These are phyloP conservation scores for Naganishia vaughanmartiniae DNA, from an alignment of 768 basidiomycete genomes.

Conservation along the genomic window DNA sequence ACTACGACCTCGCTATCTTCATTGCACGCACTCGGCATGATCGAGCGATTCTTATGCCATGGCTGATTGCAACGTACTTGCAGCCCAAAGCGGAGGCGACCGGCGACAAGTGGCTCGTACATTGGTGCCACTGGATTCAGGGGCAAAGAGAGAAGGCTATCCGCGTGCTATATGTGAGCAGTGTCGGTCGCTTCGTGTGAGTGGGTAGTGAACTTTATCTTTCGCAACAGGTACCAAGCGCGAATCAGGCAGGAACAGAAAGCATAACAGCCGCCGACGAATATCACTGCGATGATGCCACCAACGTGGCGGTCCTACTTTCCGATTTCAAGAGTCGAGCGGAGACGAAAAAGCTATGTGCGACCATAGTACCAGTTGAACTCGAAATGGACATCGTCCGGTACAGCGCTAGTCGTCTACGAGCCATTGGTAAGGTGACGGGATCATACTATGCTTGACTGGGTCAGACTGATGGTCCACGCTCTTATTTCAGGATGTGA, in stretches of 20 bases:
- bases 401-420: constrained; percentile 13
- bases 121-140: constrained; percentile 96
- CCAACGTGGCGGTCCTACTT: constrained; percentile 9
- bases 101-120: constrained; percentile 88
- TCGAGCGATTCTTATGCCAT: constrained; percentile 72
- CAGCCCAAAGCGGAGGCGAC: constrained; percentile 78
- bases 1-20: constrained; percentile 86
- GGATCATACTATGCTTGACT: too few relatives aligned
- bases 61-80: constrained; percentile 68
- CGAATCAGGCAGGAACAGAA: not conserved
- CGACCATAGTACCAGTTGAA: not conserved
- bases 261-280: not conserved
- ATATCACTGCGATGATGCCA: not conserved
- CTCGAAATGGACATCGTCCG: constrained; percentile 19
- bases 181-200: too few relatives aligned
- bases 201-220: too few relatives aligned
- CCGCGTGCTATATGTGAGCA: not conserved
- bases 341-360: constrained; percentile 8
- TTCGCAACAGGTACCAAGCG: too few relatives aligned
- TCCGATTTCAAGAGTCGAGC: constrained; percentile 1
- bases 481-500: constrained; percentile 14
- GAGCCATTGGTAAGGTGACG: constrained; percentile 5
- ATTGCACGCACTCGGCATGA: constrained; percentile 80
- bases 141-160: constrained; percentile 54
- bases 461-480: not conserved